Base-by-base conservation (phyloP, 345 rosid genomes). In the Salix suchowensis region DNA sequence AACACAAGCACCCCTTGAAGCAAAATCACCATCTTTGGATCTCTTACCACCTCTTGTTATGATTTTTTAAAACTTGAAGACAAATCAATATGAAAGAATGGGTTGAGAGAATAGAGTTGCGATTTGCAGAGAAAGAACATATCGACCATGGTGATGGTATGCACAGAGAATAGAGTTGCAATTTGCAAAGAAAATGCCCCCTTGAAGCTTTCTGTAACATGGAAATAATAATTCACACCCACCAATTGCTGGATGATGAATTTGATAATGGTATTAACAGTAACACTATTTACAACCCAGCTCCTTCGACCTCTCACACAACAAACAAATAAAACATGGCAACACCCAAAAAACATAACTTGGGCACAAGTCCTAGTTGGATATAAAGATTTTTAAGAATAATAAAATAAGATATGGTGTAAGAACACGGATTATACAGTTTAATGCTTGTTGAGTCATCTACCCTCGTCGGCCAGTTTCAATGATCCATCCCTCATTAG, bases 401-500 rank as follows among this genome's bases (percentile, higher is more conserved):
- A 34, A 69, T 46, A 24, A 32, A 2, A 39, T 8, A 62, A 58
- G 30, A 48, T 55, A 40, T 16, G 39, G 26, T 48, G 44, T 23
- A 24, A 71, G 54, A 54, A 37, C 30, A 69, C n/a, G 40, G 23
- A 65, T 36, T 68, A 8, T 60, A 14, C 39, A 44, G 28, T 60
- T 67, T 40, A 50, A 46, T 61, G 55, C 30, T 52, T 65, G 40
- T 68, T 80, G 61, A 42, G 37, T 88, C 85, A 78, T 74, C 82
- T 81, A 42, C 4, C 65, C 78, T 74, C 86, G 34, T 61, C 73
- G 71, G 68, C 84, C 79, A 75, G 42, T 61, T 84, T n/a, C 15
- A 82, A 34, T 10, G 79, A 82, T 4, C 84, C 81, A 44, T 78
- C 84, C 76, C 65, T 77, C 79, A 74, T 78, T 62, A 82, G 60